Conservation (phyloP, 2,329 filamentous ascomycete genomes). For the Xylariaceae sp. region DNA sequence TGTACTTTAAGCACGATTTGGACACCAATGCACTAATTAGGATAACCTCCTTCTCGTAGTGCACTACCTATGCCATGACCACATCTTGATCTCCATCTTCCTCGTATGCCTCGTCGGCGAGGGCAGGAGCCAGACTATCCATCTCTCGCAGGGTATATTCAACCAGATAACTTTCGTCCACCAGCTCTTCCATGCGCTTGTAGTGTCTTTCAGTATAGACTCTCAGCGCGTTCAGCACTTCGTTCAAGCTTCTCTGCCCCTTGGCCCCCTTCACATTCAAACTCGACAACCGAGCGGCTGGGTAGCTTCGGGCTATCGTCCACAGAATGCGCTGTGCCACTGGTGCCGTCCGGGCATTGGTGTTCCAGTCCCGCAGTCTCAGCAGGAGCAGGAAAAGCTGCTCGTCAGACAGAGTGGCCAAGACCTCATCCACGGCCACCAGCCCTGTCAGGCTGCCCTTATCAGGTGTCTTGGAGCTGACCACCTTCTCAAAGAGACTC, state of each 20-base stretch:
- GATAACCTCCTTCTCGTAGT: too few relatives aligned
- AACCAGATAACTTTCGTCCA: constrained; percentile 89
- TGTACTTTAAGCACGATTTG: too few relatives aligned
- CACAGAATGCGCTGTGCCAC: constrained; percentile 81
- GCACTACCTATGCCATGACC: constrained; percentile 35
- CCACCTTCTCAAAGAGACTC: constrained; percentile 72
- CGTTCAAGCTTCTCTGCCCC: constrained; percentile 63
- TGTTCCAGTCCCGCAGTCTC: constrained; percentile 91
- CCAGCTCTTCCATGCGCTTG: constrained; percentile 76
- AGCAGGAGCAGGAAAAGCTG: constrained; percentile 79
- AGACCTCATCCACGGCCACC: constrained; percentile 71
- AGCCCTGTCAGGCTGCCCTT: constrained; percentile 56
- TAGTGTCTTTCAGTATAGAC: constrained; percentile 94
- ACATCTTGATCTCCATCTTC: constrained; percentile 34
- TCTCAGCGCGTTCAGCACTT: constrained; percentile 78
- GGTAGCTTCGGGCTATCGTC: constrained; percentile 72
- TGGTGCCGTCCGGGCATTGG: constrained; percentile 77
- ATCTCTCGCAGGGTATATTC: constrained; percentile 92
- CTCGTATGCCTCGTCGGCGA: constrained; percentile 28
- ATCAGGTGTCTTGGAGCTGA: constrained; percentile 55
- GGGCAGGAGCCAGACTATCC: constrained; percentile 58
- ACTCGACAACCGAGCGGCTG: constrained; percentile 66
- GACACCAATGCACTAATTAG: too few relatives aligned
- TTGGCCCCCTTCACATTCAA: constrained; percentile 53
- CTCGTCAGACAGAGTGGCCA: constrained; percentile 70